Evolutionary conservation across 345 rosid species (phyloP), one percentile per base, ranked within the genome.

Genomic region (Heritiera littoralis): DNA sequence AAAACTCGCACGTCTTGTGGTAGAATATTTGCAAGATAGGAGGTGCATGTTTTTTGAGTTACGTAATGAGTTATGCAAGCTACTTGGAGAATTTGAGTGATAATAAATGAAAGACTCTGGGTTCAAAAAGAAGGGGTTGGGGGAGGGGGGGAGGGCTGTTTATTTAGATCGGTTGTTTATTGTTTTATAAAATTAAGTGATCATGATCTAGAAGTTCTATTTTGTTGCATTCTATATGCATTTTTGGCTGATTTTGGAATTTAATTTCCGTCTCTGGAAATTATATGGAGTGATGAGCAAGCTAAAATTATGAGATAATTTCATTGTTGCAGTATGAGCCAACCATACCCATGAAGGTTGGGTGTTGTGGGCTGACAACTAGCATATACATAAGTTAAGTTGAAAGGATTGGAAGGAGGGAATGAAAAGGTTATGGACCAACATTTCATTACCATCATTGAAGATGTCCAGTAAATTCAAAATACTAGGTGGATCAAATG

Each of bases 391-490:
- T 23, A 8, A 68, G 32, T 68, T 14, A 20, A 68, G 54, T 45
- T 45, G 35, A 20, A 40, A 28, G 71, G 49, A 66, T 66, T 66
- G 49, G 48, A 45, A 68, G 55, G 73, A 69, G 73, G 15, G 38
- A 69, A 46, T 46, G 28, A 32, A 58, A 8, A 32, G 48, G 43
- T 38, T 35, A 59, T n/a, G 28, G 10, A 56, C 56, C 59, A 28
- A 35, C 12, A 3, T 67, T n/a, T 67, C 2, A 6, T 9, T 15
- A 41, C 46, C 51, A 52, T 52, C 9, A 32, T 52, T 54, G 61
- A 52, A 52, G 75, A 72, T 72, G 32, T 38, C 49, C 64, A 10
- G 18, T 38, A 9, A 55, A 18, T 72, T 1, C 5, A 13, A 35
- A 6, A 54, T 72, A 17, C 11, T 72, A 12, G 15, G 63, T 1